Evolutionary conservation across 306 rosid genomes (phyloP), one percentile per base, ranked within the genome.

Genomic region (Geum urbanum): DNA sequence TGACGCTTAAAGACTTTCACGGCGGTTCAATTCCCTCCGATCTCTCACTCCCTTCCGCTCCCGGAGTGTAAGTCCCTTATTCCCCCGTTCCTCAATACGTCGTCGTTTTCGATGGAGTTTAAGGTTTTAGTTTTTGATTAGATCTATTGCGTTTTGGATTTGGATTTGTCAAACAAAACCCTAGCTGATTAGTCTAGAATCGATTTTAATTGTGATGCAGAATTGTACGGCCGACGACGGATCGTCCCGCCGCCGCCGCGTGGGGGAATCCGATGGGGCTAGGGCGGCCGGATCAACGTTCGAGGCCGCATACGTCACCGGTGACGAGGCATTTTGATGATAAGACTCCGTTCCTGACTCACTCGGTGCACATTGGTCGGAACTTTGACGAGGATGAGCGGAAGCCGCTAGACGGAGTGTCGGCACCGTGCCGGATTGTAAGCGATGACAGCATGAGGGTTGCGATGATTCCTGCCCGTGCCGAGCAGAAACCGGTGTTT

Each of bases 341-440:
- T 37, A 91, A 89, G 66, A 81, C 86, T 12, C 89, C 87, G 0
- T 91, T 95, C 67, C 80, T 91, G 15, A 52, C 91, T 50, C 88
- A 86, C 45, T 39, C 89, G 71, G 78, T 85, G 2, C 88, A 85
- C 46, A 95, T 95, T 77, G 99, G 99, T 19, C 84, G 92, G 77
- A 91, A 95, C 78, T 95, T 95, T 48, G 99, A 95, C 50, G 99
- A 95, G 82, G 99, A 95, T 82, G 99, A 95, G 78, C 79, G 99
- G 27, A 95, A 87, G 88, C 99, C 99, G 5, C 78, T 95, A 0
- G 97, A 88, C 70, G 97, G 95, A 10, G 74, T 66, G 7, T 89
- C 95, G 1, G 82, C 70, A 11, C 92, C 97, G 0, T 82, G 97
- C 48, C 82, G 92, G 80, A 86, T 86, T 9, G 78, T 87, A 40